Conservation (phyloP, 441 rosid genomes). For the Populus hybrid region DNA sequence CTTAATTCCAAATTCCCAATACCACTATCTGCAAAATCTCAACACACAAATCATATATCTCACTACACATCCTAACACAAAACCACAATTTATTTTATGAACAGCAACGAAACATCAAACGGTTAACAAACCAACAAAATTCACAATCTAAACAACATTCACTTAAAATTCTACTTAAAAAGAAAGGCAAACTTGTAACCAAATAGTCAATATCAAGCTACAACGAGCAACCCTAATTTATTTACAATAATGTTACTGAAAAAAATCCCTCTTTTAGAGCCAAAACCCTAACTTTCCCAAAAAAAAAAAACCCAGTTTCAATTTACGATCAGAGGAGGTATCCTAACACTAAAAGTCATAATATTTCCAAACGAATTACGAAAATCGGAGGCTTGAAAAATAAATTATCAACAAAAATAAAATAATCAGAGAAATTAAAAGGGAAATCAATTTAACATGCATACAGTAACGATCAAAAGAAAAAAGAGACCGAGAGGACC, state of each 20-base stretch:
- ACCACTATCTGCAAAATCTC: conserved; percentile 11
- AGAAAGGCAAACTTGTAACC: neutral
- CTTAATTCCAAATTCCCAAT: conserved; percentile 9
- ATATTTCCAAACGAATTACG: neutral
- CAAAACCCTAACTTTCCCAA: conserved; percentile 1
- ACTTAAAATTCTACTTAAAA: neutral
- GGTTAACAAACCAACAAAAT: neutral
- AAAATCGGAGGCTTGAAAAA: neutral
- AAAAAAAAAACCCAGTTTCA: neutral
- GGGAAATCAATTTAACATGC: neutral
- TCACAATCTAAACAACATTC: neutral
- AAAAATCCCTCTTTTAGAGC: neutral
- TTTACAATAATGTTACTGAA: neutral
- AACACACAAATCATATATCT: conserved; percentile 1
- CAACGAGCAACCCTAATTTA: conserved; percentile 5
- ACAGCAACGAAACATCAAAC: neutral
- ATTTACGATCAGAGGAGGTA: neutral
- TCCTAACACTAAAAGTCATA: neutral
- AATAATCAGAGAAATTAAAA: neutral
- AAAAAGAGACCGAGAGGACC: neutral
- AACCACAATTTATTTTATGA: neutral
- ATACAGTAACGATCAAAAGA: neutral
- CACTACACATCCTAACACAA: neutral
- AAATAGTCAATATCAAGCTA: neutral
- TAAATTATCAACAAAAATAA: neutral